Percentiles rank a stretch among this genome's conserved stretches.
These are phyloP conservation scores for Plasmodium sp. DNA, from an alignment of 169 alveolate species.

Conservation along the genomic window DNA sequence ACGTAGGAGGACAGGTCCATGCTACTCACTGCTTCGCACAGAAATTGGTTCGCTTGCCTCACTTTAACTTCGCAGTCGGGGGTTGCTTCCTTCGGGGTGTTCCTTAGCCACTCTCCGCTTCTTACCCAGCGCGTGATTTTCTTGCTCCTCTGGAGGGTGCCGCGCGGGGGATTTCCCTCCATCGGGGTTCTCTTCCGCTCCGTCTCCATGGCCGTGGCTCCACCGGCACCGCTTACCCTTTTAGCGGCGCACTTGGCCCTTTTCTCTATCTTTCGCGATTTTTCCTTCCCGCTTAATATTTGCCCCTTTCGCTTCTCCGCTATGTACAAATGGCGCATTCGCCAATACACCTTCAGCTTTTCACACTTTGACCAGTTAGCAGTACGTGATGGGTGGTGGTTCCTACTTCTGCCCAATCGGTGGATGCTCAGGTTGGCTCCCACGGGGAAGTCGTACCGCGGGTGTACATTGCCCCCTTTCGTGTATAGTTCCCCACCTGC, in stretches of 20 bases:
- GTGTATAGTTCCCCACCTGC: background rate
- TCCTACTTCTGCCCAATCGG: background rate
- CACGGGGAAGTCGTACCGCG: background rate
- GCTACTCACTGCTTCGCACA: constrained; percentile 11
- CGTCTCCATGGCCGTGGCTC: background rate
- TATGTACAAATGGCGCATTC: background rate
- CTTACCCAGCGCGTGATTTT: background rate
- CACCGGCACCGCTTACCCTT: background rate
- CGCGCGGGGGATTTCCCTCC: background rate
- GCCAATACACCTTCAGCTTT: constrained; percentile 20
- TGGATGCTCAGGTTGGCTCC: constrained; percentile 1
- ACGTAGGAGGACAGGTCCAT: constrained; percentile 63
- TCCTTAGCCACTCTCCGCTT: background rate
- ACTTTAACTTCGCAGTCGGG: constrained; percentile 2
- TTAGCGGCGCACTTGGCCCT: background rate
- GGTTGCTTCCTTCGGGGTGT: background rate
- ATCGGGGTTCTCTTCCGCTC: background rate
- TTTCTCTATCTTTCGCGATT: background rate
- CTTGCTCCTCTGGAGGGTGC: background rate
- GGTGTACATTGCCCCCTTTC: background rate
- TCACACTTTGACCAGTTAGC: background rate
- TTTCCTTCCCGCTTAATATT: background rate
- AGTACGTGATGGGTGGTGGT: background rate
- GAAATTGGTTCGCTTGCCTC: constrained; percentile 2
- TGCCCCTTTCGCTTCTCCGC: background rate